A percentile compares a stretch with the other conserved stretches of the same genome.
Evolutionary conservation across 2,329 filamentous ascomycete species (phyloP).

Genomic region (Teratosphaeria nubilosa): DNA sequence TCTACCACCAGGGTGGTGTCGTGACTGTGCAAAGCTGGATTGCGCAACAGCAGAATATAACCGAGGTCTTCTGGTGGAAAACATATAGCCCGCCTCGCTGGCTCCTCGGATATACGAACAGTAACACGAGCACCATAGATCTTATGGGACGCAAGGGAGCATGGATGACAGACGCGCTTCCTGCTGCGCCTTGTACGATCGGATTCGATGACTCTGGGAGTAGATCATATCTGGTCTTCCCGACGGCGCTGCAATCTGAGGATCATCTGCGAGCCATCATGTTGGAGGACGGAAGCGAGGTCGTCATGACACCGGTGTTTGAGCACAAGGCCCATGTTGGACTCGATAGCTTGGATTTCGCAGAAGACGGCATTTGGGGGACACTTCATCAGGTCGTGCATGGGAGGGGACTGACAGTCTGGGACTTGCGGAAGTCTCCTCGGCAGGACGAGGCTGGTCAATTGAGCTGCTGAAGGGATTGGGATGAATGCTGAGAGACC

Average conservation of each 20-base stretch:
- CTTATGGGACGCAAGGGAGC: slow-evolving; percentile 57
- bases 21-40: slow-evolving; percentile 67
- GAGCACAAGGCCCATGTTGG: slow-evolving; percentile 59
- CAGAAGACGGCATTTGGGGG: slow-evolving; percentile 62
- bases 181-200: slow-evolving; percentile 65
- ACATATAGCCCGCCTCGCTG: slow-evolving; percentile 75
- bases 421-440: slow-evolving; percentile 7
- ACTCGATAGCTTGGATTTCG: slow-evolving; percentile 71
- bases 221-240: neutral
- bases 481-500: neutral
- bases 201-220: slow-evolving; percentile 37
- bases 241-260: neutral
- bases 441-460: neutral
- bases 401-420: slow-evolving; percentile 36
- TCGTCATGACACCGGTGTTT: slow-evolving; percentile 40
- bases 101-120: slow-evolving; percentile 67
- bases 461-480: neutral
- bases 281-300: neutral
- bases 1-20: slow-evolving; percentile 71
- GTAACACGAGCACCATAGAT: slow-evolving; percentile 59
- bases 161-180: slow-evolving; percentile 38
- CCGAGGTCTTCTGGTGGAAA: slow-evolving; percentile 72
- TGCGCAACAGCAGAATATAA: slow-evolving; percentile 55
- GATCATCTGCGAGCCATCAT: neutral
- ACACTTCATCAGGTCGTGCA: slow-evolving; percentile 54